A percentile compares a stretch with the other conserved stretches of the same genome.
Conservation (phyloP, 768 basidiomycete species). For the Cystofilobasidium ferigula region DNA sequence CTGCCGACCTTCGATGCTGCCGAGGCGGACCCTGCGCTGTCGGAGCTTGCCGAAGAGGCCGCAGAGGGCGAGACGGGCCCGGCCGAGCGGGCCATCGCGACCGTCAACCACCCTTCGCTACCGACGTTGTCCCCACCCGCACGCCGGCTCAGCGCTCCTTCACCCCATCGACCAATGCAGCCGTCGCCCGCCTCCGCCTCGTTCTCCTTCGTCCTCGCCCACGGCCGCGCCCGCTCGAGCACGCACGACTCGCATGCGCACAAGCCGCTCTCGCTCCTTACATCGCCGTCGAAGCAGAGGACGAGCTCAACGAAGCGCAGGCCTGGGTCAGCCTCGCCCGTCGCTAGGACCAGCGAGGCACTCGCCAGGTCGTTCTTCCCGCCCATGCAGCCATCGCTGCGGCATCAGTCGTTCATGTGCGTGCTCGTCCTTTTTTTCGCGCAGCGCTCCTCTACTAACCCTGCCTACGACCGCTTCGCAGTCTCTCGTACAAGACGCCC, state of each 20-base stretch:
- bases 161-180: neutral
- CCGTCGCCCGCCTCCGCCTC: neutral
- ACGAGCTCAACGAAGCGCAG: neutral
- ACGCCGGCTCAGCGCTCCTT: neutral
- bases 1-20: too few relatives aligned
- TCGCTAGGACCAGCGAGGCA: neutral
- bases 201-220: neutral
- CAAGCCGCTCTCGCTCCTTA: neutral
- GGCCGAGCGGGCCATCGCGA: too few relatives aligned
- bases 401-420: conserved; percentile 23
- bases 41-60: too few relatives aligned
- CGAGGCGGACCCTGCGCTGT: too few relatives aligned
- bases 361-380: neutral
- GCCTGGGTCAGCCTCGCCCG: neutral
- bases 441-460: neutral
- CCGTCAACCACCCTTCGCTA: neutral
- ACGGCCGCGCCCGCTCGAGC: neutral
- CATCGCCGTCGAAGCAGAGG: neutral
- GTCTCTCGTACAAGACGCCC: conserved; percentile 43
- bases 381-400: neutral
- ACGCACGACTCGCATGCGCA: neutral
- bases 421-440: neutral
- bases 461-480: neutral
- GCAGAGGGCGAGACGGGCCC: too few relatives aligned
- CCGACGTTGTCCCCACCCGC: neutral